These are phyloP conservation scores for Neocallimastix lanati DNA, from an alignment of 192 early-diverging fungal genomes.

Conservation along the genomic window DNA sequence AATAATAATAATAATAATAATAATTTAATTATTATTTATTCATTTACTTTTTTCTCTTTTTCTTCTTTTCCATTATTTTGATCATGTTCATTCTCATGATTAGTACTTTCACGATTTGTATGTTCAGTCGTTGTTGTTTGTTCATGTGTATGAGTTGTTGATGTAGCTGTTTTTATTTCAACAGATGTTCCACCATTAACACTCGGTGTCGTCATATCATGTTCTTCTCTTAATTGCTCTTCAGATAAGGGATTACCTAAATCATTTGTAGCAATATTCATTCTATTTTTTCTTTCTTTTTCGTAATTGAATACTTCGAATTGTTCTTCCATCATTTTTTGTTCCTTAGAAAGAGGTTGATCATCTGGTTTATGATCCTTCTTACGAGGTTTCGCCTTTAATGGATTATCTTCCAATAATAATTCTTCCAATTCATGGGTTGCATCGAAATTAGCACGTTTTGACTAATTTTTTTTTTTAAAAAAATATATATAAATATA, in stretches of 20 bases:
- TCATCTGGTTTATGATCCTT: conserved; percentile 4
- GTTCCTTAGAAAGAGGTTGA: neutral
- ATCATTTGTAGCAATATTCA: neutral
- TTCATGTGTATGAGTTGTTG: neutral
- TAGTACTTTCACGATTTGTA: no score
- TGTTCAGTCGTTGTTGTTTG: no score
- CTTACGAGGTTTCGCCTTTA: conserved; percentile 56
- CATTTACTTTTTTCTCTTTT: no score
- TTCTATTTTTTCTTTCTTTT: neutral
- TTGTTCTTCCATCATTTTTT: neutral
- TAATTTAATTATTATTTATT: no score
- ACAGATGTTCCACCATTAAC: neutral
- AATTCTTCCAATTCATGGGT: conserved; percentile 92
- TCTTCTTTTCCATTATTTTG: no score
- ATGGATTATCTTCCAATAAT: conserved; percentile 83
- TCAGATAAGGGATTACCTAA: neutral
- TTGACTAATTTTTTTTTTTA: conserved; percentile 34
- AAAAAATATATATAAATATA: no score
- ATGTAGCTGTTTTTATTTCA: neutral
- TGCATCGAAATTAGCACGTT: conserved; percentile 86
- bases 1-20: no score
- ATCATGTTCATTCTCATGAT: no score
- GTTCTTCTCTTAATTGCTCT: neutral
- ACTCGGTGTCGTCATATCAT: neutral
- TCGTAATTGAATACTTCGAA: neutral